Conservation (phyloP, 768 basidiomycete genomes). For the Agrocybe pediades region DNA sequence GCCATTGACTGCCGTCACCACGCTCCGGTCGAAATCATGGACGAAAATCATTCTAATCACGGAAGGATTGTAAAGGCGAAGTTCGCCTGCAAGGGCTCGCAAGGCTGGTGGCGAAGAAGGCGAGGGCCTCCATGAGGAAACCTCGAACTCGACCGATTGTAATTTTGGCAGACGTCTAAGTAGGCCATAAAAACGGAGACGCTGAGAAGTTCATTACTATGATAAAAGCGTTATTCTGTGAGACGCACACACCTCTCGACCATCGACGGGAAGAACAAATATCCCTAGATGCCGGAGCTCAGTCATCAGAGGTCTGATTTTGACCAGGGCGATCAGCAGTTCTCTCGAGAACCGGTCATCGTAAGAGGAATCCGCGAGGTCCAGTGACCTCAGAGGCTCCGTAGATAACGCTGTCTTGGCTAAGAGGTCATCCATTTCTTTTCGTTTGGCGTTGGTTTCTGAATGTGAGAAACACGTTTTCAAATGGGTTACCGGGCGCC, state of each 20-base stretch:
- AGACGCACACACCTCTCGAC: constrained; percentile 41
- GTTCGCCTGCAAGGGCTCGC: constrained; percentile 59
- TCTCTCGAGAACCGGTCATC: constrained; percentile 55
- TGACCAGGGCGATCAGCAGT: constrained; percentile 45
- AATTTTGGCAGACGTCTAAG: constrained; percentile 54
- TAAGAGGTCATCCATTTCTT: constrained; percentile 52
- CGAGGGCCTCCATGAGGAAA: constrained; percentile 65
- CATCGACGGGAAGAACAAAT: constrained; percentile 61
- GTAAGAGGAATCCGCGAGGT: constrained; percentile 65
- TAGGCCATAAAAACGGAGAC: constrained; percentile 61
- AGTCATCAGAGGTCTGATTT: constrained; percentile 29
- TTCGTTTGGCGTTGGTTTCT: constrained; percentile 47
- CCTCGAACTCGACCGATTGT: constrained; percentile 61
- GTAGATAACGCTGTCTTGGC: constrained; percentile 47
- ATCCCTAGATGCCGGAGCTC: constrained; percentile 64
- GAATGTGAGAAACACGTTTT: constrained; percentile 70
- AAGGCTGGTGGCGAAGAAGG: constrained; percentile 53
- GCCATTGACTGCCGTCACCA: constrained; percentile 39
- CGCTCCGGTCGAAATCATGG: constrained; percentile 60
- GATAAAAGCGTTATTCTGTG: constrained; percentile 3
- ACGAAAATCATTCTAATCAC: constrained; percentile 61
- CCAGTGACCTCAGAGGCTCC: constrained; percentile 48
- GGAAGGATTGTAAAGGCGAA: constrained; percentile 60
- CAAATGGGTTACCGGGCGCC: constrained; percentile 59
- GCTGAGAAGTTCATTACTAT: constrained; percentile 34